phyloP scores from a whole-genome alignment of 2,329 filamentous ascomycete species.

The Aspergillus brasiliensis region DNA sequence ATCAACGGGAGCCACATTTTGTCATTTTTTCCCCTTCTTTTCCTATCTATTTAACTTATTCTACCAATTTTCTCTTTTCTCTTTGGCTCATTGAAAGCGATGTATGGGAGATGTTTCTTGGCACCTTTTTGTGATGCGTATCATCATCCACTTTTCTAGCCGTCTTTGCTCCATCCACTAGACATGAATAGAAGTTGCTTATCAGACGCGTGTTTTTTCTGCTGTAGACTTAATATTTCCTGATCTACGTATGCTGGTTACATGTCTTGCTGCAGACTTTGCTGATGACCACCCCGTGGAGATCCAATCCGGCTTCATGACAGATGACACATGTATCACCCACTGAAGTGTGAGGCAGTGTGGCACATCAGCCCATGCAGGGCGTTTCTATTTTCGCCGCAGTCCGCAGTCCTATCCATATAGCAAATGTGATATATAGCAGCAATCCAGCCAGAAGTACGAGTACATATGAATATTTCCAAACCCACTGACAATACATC shows the following conservation, averaged over 20 bases:
- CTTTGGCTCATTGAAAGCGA: slow-evolving; percentile 25
- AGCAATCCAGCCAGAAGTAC: too few relatives aligned
- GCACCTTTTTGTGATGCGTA: slow-evolving; percentile 27
- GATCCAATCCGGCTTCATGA: not conserved
- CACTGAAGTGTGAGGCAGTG: not conserved
- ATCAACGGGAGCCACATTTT: slow-evolving; percentile 16
- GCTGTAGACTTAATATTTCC: not conserved
- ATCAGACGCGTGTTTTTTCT: not conserved
- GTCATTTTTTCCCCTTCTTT: slow-evolving; percentile 17
- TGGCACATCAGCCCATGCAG: not conserved
- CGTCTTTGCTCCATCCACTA: slow-evolving; percentile 2
- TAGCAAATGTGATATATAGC: not conserved
- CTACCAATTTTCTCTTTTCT: not conserved
- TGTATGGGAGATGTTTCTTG: slow-evolving; percentile 34
- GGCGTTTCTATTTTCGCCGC: not conserved
- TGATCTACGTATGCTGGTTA: not conserved
- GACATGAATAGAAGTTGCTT: not conserved
- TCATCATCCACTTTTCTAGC: not conserved
- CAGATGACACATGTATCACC: not conserved
- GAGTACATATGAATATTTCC: too few relatives aligned
- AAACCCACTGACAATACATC: too few relatives aligned
- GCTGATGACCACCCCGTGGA: not conserved
- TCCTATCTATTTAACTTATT: slow-evolving; percentile 1
- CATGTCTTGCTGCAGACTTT: too few relatives aligned
- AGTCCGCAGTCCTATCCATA: not conserved